Evolutionary conservation across 2,329 filamentous ascomycete genomes (phyloP).

Genomic region (Penicillium concentricum): DNA sequence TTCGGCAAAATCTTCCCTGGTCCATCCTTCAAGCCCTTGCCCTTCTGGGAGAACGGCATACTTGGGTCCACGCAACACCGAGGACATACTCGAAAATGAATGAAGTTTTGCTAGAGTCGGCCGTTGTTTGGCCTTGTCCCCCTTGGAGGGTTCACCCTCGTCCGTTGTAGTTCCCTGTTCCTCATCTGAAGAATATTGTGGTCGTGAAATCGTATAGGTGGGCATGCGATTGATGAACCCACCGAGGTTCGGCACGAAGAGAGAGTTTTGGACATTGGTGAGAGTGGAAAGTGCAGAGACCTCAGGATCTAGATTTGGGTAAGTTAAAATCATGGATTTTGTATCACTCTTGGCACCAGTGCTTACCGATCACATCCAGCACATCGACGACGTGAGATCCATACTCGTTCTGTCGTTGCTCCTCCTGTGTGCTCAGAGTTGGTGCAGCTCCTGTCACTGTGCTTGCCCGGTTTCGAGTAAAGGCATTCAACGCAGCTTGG

Average conservation of each 20-base stretch:
- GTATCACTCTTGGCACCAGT: background rate
- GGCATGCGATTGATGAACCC: slow-evolving; percentile 72
- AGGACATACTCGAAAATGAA: slow-evolving; percentile 63
- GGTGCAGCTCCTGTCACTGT: slow-evolving; percentile 28
- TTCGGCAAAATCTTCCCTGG: slow-evolving; percentile 68
- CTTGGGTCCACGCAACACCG: slow-evolving; percentile 65
- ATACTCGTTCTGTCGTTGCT: slow-evolving; percentile 48
- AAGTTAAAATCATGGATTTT: slow-evolving; percentile 15
- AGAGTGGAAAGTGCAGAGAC: slow-evolving; percentile 78
- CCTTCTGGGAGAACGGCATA: slow-evolving; percentile 80
- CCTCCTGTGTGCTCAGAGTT: slow-evolving; percentile 8
- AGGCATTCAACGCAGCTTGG: slow-evolving; percentile 29
- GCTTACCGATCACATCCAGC: slow-evolving; percentile 66
- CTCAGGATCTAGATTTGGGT: slow-evolving; percentile 65
- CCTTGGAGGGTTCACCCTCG: slow-evolving; percentile 25
- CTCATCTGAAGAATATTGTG: slow-evolving; percentile 39
- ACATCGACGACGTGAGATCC: slow-evolving; percentile 64
- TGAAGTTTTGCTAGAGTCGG: slow-evolving; percentile 26
- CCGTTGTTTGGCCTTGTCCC: slow-evolving; percentile 26
- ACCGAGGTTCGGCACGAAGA: slow-evolving; percentile 82
- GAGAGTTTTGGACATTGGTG: slow-evolving; percentile 85
- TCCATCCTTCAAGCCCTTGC: slow-evolving; percentile 71
- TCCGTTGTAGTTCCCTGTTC: slow-evolving; percentile 28
- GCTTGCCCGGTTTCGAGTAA: slow-evolving; percentile 35
- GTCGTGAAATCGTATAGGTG: slow-evolving; percentile 69